phyloP scores from a whole-genome alignment of 2,329 filamentous ascomycete genomes.

The Kalaharituber pfeilii region DNA sequence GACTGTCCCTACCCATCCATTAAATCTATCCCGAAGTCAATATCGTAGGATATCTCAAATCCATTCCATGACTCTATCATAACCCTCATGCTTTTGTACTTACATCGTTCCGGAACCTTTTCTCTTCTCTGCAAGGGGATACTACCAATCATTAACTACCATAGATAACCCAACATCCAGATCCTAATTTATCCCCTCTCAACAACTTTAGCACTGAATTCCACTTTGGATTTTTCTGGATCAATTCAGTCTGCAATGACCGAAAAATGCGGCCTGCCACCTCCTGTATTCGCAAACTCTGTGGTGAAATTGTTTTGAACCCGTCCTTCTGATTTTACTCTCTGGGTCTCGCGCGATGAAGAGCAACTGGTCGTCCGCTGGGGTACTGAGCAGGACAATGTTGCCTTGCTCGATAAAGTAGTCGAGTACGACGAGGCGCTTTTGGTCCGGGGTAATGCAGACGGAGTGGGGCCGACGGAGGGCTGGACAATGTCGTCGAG shows the following conservation, averaged over 20 bases:
- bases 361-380: conserved; percentile 43
- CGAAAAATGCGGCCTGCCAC: conserved; percentile 39
- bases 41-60: no score
- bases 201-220: no score
- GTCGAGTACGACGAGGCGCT: conserved; percentile 46
- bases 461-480: conserved; percentile 48
- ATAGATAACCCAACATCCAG: no score
- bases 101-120: no score
- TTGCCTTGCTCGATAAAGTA: conserved; percentile 48
- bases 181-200: no score
- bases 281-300: conserved; percentile 38
- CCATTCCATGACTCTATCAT: no score
- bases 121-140: no score
- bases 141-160: no score
- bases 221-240: conserved; percentile 9
- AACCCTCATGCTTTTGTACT: no score
- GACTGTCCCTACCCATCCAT: no score
- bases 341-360: conserved; percentile 42
- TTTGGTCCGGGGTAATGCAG: conserved; percentile 47
- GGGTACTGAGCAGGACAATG: conserved; percentile 39
- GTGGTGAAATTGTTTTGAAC: conserved; percentile 40
- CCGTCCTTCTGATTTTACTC: conserved; percentile 42
- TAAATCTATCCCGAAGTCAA: no score
- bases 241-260: conserved; percentile 25
- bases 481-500: no score